phyloP scores from a whole-genome alignment of 2,329 filamentous ascomycete genomes.

The Trichoderma guizhouense region DNA sequence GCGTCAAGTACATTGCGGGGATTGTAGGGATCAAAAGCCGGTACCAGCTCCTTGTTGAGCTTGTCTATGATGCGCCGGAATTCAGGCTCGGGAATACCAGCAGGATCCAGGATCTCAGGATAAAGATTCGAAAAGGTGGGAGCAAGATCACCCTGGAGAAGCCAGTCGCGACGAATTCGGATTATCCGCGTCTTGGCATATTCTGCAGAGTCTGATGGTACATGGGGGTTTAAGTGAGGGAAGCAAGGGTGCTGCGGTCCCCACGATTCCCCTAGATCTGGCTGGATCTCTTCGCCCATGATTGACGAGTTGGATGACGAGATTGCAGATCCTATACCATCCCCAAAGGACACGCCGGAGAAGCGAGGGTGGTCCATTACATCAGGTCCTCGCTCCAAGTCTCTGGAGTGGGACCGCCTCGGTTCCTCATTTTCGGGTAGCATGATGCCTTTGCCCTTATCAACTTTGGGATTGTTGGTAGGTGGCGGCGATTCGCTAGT shows the following conservation, averaged over 20 bases:
- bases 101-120: slow-evolving; percentile 88
- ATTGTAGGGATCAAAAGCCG: slow-evolving; percentile 77
- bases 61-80: slow-evolving; percentile 80
- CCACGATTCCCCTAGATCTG: slow-evolving; percentile 76
- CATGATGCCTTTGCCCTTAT: slow-evolving; percentile 51
- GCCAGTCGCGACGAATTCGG: slow-evolving; percentile 86
- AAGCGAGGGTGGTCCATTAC: slow-evolving; percentile 40
- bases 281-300: slow-evolving; percentile 61
- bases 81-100: slow-evolving; percentile 75
- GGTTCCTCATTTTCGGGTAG: slow-evolving; percentile 36
- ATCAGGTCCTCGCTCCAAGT: slow-evolving; percentile 54
- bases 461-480: slow-evolving; percentile 36
- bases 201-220: slow-evolving; percentile 70
- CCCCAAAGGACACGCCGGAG: slow-evolving; percentile 48
- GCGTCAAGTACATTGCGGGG: slow-evolving; percentile 76
- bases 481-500: neutral
- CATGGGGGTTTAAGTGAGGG: slow-evolving; percentile 89
- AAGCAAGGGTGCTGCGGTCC: slow-evolving; percentile 92
- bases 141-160: slow-evolving; percentile 81
- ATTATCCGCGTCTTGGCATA: slow-evolving; percentile 83
- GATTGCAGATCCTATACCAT: slow-evolving; percentile 52
- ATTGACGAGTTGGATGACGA: slow-evolving; percentile 59
- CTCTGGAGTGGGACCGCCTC: slow-evolving; percentile 42
- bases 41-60: slow-evolving; percentile 72
- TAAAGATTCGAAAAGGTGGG: slow-evolving; percentile 95